phyloP scores from a whole-genome alignment of 768 basidiomycete species.

The Lactarius tabidus region DNA sequence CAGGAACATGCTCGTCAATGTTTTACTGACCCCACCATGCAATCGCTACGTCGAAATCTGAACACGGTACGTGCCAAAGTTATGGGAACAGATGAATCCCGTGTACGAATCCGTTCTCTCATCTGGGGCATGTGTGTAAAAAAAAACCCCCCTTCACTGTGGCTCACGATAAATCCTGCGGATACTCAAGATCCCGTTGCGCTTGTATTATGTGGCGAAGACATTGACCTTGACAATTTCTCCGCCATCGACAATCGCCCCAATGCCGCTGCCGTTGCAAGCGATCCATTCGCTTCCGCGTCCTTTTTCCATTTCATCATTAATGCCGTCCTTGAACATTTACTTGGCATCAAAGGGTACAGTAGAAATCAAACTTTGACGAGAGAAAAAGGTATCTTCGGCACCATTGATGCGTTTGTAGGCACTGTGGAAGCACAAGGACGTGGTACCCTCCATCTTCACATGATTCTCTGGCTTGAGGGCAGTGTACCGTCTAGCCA shows the following conservation, averaged over 20 bases:
- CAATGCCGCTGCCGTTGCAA: slow-evolving; percentile 29
- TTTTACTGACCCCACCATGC: background rate
- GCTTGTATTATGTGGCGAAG: slow-evolving; percentile 40
- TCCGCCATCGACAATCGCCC: slow-evolving; percentile 35
- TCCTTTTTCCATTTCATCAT: background rate
- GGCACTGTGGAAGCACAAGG: background rate
- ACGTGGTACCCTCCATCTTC: background rate
- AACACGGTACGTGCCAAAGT: background rate
- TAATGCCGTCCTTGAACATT: background rate
- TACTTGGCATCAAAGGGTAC: background rate
- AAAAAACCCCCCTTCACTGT: slow-evolving; percentile 27
- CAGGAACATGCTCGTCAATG: background rate
- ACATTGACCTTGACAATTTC: slow-evolving; percentile 44
- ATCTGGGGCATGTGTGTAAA: background rate
- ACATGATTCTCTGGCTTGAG: background rate
- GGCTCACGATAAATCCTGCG: slow-evolving; percentile 43
- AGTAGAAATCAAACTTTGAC: too few species aligned
- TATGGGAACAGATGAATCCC: background rate
- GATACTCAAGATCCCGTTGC: slow-evolving; percentile 43
- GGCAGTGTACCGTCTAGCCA: too few species aligned
- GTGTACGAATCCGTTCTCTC: background rate
- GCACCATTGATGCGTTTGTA: background rate
- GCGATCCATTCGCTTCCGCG: background rate
- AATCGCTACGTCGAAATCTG: background rate
- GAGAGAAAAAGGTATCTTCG: background rate